A percentile compares a stretch with the other conserved stretches of the same genome.
These are phyloP conservation scores for Cyclotella distinguenda DNA, from an alignment of 108 stramenopile genomes.

Conservation along the genomic window DNA sequence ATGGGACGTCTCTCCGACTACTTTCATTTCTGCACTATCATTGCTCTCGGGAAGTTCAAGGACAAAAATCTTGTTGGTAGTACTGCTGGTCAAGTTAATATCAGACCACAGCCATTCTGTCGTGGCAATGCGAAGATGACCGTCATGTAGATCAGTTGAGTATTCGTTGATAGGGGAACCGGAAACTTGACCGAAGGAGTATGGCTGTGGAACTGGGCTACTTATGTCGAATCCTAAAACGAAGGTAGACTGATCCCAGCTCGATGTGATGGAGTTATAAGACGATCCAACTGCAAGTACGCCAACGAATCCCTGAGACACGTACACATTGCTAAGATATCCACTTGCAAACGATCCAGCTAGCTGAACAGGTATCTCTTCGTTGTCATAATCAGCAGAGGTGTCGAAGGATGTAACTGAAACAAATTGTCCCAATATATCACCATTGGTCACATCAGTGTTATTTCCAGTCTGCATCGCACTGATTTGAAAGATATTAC, in stretches of 20 bases:
- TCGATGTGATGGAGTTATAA: constrained; percentile 14
- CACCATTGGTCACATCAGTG: constrained; percentile 14
- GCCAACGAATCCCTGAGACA: constrained; percentile 34
- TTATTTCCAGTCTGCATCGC: constrained; percentile 43
- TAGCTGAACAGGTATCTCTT: constrained; percentile 24
- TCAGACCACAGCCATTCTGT: constrained; percentile 31
- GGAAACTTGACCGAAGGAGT: constrained; percentile 21
- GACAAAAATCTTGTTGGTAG: constrained; percentile 41
- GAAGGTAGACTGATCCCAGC: constrained; percentile 42
- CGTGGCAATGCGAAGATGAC: constrained; percentile 44
- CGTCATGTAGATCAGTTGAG: constrained; percentile 41
- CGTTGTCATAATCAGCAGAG: constrained; percentile 13
- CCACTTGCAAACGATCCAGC: constrained; percentile 37
- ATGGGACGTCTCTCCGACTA: constrained; percentile 33
- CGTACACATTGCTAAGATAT: constrained; percentile 31
- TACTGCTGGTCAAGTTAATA: constrained; percentile 9
- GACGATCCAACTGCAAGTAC: constrained; percentile 19
- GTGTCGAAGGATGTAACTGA: constrained; percentile 35
- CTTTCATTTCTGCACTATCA: constrained; percentile 25
- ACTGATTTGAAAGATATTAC: constrained; percentile 37
- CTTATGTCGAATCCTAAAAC: constrained; percentile 41
- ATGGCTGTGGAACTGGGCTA: constrained; percentile 17
- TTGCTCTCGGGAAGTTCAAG: constrained; percentile 32
- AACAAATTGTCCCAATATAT: constrained; percentile 35
- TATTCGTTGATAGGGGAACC: constrained; percentile 47